Percentiles rank a stretch among this genome's conserved stretches.
Conservation (phyloP, 2,329 filamentous ascomycete genomes). For the Lithohypha guttulata region DNA sequence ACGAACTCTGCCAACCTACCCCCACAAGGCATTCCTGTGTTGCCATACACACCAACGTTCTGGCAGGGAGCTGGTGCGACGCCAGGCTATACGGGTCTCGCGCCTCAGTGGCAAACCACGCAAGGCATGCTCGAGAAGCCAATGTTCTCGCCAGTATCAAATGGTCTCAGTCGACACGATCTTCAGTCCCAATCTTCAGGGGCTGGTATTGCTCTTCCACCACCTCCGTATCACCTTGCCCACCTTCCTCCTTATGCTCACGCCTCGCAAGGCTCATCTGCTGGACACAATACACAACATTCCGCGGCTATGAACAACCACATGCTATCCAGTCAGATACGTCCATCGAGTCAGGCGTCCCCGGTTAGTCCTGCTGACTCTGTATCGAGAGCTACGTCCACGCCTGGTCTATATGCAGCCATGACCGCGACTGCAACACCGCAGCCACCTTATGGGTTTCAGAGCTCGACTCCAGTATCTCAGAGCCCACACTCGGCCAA, state of each 20-base stretch:
- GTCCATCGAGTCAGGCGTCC: conserved; percentile 18
- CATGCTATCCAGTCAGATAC: conserved; percentile 7
- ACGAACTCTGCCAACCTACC: conserved; percentile 43
- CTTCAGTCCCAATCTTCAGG: conserved; percentile 49
- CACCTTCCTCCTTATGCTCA: conserved; percentile 21
- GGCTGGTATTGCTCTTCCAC: conserved; percentile 47
- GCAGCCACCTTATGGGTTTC: conserved; percentile 35
- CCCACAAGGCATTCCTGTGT: conserved; percentile 45
- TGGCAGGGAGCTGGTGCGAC: conserved; percentile 51
- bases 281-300: conserved; percentile 18
- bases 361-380: conserved; percentile 15
- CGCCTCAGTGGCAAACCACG: conserved; percentile 36
- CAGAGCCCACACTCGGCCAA: conserved; percentile 34
- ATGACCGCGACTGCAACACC: conserved; percentile 34
- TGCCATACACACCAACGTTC: conserved; percentile 47
- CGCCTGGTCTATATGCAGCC: conserved; percentile 44
- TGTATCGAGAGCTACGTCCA: conserved; percentile 41
- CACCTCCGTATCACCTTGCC: conserved; percentile 57
- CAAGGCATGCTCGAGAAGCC: conserved; percentile 35
- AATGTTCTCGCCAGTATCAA: conserved; percentile 48
- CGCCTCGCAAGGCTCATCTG: conserved; percentile 25
- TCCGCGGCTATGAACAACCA: conserved; percentile 9
- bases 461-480: conserved; percentile 42
- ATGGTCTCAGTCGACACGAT: conserved; percentile 41
- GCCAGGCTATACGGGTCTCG: conserved; percentile 39